Base-by-base conservation (phyloP, 352 stramenopile species). In the Phytophthora hybrid region DNA sequence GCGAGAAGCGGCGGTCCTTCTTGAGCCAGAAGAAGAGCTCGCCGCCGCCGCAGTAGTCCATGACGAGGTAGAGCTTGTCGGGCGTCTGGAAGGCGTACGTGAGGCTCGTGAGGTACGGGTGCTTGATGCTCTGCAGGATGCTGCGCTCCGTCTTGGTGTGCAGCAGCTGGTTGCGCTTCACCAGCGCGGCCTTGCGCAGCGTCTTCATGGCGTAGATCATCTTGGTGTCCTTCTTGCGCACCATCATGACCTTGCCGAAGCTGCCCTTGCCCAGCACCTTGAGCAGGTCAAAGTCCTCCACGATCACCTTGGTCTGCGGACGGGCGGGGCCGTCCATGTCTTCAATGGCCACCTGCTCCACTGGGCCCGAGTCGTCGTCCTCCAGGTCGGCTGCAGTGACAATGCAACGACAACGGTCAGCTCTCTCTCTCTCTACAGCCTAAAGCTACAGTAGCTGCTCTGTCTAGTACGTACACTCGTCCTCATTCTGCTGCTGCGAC, bases 201-300 rank as follows among this genome's bases (percentile, higher is more conserved):
- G 94, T 98, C 83, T 99, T 99, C 89, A 99, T 97, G 49, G 96
- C 96, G 78, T 97, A 98, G 76, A 98, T 95, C 78, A 97, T 95
- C 65, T 93, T 88, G 31, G 89, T 97, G 76, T 98, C 93, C 69
- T 98, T 98, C 84, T 98, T 97, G 66, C 90, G 85, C 61, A 98
- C 94, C 88, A 98, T 96, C 88, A 98, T 97, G 61, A 98, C 97
- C 89, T 99, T 98, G 68, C 96, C 96, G 72, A 99, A 99, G 51
- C 84, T 96, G 58, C 96, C 96, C 82, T 98, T 98, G 68, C 96
- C 96, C 53, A 99, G 85, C 66, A 98, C 95, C 78, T 98, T 98
- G 66, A 98, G 85, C 75, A 98, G 70, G 66, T 98, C 91, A 79
- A 98, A 98, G 81, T 98, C 92, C 69, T 97, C 89, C 53, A 98